Conservation (phyloP, 768 basidiomycete species). For the Dendrothele bispora region DNA sequence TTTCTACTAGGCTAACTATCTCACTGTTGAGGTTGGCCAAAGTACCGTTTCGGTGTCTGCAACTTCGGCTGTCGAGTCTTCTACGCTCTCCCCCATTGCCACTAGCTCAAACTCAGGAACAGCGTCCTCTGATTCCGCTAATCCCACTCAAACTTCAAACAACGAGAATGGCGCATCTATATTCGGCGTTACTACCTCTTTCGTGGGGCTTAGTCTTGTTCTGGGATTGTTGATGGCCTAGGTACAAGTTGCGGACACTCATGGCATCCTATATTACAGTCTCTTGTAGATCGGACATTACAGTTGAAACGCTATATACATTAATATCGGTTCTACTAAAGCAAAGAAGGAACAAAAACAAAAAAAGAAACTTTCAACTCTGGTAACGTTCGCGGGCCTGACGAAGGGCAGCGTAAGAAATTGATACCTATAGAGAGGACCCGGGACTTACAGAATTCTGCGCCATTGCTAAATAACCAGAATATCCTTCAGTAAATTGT, state of each 20-base stretch:
- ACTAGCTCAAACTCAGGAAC: neutral
- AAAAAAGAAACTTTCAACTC: slow-evolving; percentile 14
- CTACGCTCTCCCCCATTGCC: slow-evolving; percentile 42
- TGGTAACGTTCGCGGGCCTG: slow-evolving; percentile 35
- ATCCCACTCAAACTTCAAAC: neutral
- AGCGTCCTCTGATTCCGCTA: neutral
- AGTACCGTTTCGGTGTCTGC: slow-evolving; percentile 49
- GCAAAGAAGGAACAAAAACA: neutral
- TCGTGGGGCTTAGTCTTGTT: neutral
- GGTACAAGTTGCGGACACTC: neutral
- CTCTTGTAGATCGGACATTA: neutral
- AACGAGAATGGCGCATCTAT: neutral
- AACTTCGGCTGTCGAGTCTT: slow-evolving; percentile 66
- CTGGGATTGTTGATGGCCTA: neutral
- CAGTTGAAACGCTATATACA: neutral
- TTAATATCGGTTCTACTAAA: neutral
- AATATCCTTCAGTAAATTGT: slow-evolving; percentile 66
- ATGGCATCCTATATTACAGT: no score
- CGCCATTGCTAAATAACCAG: slow-evolving; percentile 71
- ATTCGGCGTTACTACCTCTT: neutral
- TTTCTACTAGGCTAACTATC: slow-evolving; percentile 57
- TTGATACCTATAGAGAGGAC: no score
- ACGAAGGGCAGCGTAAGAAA: slow-evolving; percentile 4
- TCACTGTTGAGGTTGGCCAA: slow-evolving; percentile 70
- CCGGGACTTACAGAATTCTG: slow-evolving; percentile 70